Conservation (phyloP, 2,329 filamentous ascomycete genomes). For the Aspergillus sp. region DNA sequence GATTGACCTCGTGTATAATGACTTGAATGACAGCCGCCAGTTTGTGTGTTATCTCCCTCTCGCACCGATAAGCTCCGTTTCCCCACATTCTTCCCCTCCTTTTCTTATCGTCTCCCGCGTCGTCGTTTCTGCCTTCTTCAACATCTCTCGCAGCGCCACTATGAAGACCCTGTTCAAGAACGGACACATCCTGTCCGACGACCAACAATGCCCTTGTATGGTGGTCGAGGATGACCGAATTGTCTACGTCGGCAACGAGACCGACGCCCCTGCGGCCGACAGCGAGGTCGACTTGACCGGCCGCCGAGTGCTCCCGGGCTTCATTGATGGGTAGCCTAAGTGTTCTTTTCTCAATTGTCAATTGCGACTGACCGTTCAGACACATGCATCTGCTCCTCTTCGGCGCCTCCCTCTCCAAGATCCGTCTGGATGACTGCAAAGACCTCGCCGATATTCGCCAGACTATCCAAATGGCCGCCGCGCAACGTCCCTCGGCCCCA, state of each 20-base stretch:
- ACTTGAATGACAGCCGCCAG: too few species aligned
- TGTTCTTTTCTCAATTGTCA: neutral
- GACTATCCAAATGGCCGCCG: constrained; percentile 40
- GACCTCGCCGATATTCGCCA: constrained; percentile 43
- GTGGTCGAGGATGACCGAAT: constrained; percentile 42
- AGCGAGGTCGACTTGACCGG: constrained; percentile 33
- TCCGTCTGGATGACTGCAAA: constrained; percentile 41
- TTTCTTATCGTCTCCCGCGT: neutral
- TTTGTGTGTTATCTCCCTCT: too few species aligned
- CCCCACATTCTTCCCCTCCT: neutral
- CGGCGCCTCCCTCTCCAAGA: constrained; percentile 46
- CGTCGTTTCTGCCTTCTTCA: neutral
- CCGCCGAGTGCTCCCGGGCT: constrained; percentile 44
- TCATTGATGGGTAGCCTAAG: constrained; percentile 46
- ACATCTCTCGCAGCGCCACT: neutral
- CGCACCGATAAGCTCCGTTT: neutral
- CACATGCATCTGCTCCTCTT: constrained; percentile 45
- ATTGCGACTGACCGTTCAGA: constrained; percentile 13
- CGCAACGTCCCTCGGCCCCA: constrained; percentile 34
- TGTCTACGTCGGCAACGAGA: constrained; percentile 36
- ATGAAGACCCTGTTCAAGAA: constrained; percentile 21
- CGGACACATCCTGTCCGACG: constrained; percentile 9
- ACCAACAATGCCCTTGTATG: constrained; percentile 21
- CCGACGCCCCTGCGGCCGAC: constrained; percentile 21
- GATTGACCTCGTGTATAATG: too few species aligned